Evolutionary conservation across 2,329 filamentous ascomycete genomes (phyloP).

Genomic region (Venturia carpophila): DNA sequence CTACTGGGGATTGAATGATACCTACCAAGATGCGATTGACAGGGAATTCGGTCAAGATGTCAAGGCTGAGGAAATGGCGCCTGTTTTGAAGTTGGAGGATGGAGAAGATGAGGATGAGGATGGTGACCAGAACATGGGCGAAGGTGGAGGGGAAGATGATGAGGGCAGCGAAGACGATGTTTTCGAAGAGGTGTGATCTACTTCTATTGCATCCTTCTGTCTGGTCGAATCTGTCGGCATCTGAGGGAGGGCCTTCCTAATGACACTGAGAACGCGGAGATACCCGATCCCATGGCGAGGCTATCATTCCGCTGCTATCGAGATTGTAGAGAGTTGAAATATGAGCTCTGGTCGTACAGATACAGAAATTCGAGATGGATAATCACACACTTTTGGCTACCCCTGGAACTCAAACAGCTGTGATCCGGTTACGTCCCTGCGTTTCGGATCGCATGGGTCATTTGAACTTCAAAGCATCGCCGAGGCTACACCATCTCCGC

Average conservation of each 20-base stretch:
- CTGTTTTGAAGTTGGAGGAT: slow-evolving; percentile 5
- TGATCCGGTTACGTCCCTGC: neutral
- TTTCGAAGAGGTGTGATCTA: neutral
- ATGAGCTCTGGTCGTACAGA: neutral
- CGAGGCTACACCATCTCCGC: neutral
- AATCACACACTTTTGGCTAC: neutral
- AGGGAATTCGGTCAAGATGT: neutral
- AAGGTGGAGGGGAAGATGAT: neutral
- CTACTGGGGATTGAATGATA: slow-evolving; percentile 59
- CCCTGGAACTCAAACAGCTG: neutral
- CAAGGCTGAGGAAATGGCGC: slow-evolving; percentile 14
- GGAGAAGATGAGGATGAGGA: slow-evolving; percentile 17
- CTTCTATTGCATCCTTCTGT: neutral
- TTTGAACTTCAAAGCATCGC: neutral
- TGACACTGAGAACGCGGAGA: neutral
- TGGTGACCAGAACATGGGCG: slow-evolving; percentile 3
- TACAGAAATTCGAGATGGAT: neutral
- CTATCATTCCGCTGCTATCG: neutral
- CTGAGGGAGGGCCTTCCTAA: neutral
- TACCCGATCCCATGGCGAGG: neutral
- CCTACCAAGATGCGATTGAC: neutral
- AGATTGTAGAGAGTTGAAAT: neutral
- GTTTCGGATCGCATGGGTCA: neutral
- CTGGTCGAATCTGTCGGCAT: neutral
- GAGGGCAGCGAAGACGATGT: neutral